Percentiles rank a stretch among this genome's conserved stretches.
Evolutionary conservation across 495 filamentous ascomycete species (phyloP).

Genomic region (Bacidia rubella): DNA sequence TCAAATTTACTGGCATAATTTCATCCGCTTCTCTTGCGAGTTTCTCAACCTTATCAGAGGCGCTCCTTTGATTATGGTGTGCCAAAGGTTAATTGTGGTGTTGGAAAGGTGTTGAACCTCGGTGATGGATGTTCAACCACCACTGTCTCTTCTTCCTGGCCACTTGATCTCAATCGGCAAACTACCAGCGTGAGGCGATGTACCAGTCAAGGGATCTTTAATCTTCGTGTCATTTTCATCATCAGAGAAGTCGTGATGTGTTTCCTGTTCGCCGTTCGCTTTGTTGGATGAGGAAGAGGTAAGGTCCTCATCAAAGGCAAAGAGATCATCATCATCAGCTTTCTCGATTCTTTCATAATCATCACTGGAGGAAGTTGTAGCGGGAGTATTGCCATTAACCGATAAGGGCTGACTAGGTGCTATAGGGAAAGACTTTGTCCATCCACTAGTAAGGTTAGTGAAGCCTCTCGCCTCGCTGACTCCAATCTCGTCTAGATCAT

Average conservation of each 20-base stretch:
- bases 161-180: slow-evolving; percentile 20
- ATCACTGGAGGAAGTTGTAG: slow-evolving; percentile 18
- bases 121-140: neutral
- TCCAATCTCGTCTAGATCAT: neutral
- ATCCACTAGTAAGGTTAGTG: neutral
- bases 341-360: slow-evolving; percentile 13
- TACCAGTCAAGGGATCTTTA: slow-evolving; percentile 6
- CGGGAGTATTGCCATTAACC: neutral
- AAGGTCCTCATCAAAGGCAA: slow-evolving; percentile 18
- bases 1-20: no score
- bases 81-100: no score
- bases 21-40: no score
- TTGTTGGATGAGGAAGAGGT: neutral
- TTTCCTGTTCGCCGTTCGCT: neutral
- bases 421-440: neutral
- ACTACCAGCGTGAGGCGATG: slow-evolving; percentile 19
- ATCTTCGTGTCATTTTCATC: slow-evolving; percentile 2
- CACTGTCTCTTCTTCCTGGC: slow-evolving; percentile 8
- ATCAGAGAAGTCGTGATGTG: neutral
- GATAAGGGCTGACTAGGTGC: neutral
- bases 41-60: no score
- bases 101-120: neutral
- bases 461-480: slow-evolving; percentile 5
- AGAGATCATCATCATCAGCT: slow-evolving; percentile 15
- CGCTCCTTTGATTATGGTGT: no score